These are phyloP conservation scores for Azolla pinnata DNA, from an alignment of 75 land plant species.

Conservation along the genomic window DNA sequence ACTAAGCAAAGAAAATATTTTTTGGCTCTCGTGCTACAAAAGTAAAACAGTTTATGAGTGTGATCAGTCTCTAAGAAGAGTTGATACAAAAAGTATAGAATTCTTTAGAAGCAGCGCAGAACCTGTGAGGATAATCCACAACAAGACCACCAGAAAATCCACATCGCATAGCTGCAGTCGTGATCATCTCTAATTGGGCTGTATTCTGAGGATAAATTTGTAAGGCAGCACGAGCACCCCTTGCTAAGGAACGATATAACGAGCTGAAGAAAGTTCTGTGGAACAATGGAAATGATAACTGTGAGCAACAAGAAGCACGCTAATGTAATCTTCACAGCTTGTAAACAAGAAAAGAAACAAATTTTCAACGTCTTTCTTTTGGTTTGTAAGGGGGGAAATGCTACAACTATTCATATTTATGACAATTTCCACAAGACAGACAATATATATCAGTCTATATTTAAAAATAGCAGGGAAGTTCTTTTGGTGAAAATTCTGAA, in stretches of 20 bases:
- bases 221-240: constrained; percentile 92
- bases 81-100: background rate
- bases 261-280: constrained; percentile 88
- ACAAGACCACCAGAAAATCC: constrained; percentile 96
- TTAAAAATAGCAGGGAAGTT: too few relatives aligned
- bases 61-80: background rate
- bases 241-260: constrained; percentile 68
- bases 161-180: constrained; percentile 71
- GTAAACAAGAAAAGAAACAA: background rate
- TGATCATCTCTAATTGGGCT: constrained; percentile 83
- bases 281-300: background rate
- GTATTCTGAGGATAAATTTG: constrained; percentile 87
- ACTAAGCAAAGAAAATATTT: constrained; percentile 85
- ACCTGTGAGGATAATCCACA: constrained; percentile 98
- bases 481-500: too few relatives aligned
- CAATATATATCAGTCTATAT: too few relatives aligned
- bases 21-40: constrained; percentile 67
- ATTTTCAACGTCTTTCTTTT: too few relatives aligned
- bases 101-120: background rate
- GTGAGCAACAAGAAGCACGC: background rate
- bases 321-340: too few relatives aligned
- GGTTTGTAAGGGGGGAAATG: too few relatives aligned
- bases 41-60: background rate
- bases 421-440: too few relatives aligned
- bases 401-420: too few relatives aligned